Conservation (phyloP, 352 stramenopile genomes). For the Globisporangium cylindrosporum region DNA sequence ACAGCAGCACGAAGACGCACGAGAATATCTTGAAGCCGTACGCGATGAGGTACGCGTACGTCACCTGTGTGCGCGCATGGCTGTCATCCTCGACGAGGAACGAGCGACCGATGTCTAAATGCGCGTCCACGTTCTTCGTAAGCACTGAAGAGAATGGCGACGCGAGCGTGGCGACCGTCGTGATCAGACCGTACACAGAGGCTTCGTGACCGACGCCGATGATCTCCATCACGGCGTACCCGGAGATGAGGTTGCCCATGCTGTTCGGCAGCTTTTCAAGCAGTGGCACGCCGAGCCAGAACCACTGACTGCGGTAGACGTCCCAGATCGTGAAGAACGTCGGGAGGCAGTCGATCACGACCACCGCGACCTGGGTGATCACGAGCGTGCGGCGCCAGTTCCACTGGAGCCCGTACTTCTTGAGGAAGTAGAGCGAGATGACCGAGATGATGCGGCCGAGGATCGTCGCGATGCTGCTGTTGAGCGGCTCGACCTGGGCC, state of each 20-base stretch:
- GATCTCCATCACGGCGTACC: constrained; percentile 24
- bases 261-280: constrained; percentile 21
- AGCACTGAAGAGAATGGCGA: constrained; percentile 20
- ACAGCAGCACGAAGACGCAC: constrained; percentile 18
- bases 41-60: constrained; percentile 23
- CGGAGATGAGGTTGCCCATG: constrained; percentile 20
- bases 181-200: constrained; percentile 24
- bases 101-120: constrained; percentile 17
- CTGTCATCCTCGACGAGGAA: constrained; percentile 21
- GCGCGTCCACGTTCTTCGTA: constrained; percentile 16
- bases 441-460: constrained; percentile 13
- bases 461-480: constrained; percentile 16
- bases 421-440: constrained; percentile 17
- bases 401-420: constrained; percentile 24
- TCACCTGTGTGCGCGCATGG: constrained; percentile 22
- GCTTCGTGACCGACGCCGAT: constrained; percentile 22
- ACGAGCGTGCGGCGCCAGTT: constrained; percentile 20
- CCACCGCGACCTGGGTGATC: constrained; percentile 16
- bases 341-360: constrained; percentile 20
- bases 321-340: constrained; percentile 21
- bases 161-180: constrained; percentile 22
- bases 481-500: constrained; percentile 17
- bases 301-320: constrained; percentile 25
- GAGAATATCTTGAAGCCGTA: constrained; percentile 25
- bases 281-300: constrained; percentile 20